Base-by-base conservation (phyloP, 306 rosid genomes). In the Quercus engelmannii region DNA sequence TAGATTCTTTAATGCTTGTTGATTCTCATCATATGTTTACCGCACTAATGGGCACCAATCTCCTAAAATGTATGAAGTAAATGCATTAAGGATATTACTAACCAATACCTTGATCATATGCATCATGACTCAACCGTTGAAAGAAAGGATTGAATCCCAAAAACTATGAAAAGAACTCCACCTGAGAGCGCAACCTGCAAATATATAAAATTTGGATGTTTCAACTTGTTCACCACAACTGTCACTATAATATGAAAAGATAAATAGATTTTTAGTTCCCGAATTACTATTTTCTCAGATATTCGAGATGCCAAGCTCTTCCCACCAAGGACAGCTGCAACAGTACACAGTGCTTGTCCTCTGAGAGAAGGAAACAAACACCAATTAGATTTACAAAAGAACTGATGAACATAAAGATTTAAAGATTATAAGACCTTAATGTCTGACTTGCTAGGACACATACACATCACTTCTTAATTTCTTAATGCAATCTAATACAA, bases 261-360 rank as follows among this genome's bases (percentile, higher is more conserved):
- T 18, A 33, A 70, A 55, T 41, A 23, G 26, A 76, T 26, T 26
- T 5, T 7, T 68, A n/a, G 77, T 55, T 55, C 15, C 14, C 6
- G 19, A 21, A 64, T 85, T 92, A 94, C 97, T 46, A 92, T 78
- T 91, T 89, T 92, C 77, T 94, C 98, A 69, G 98, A 94, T 77
- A 94, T 94, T 78, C 86, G 97, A 70, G 98, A 92, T 55, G 98
- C 98, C 90, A 94, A 87, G 87, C 93, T 91, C 91, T 92, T 92
- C 75, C 98, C 98, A 64, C 97, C 97, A 74, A 94, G 28, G 72
- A 92, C 97, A 72, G 97, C 94, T 77, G 97, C 98, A 74, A 86
- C 35, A 55, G 98, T 94, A 85, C 98, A 94, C 80, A 94, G 80
- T 7, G 98, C 93, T 62, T 94, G 97, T 35, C 94, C 98, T 79